These are phyloP conservation scores for Quercus wislizeni DNA, from an alignment of 306 rosid genomes.

Conservation along the genomic window DNA sequence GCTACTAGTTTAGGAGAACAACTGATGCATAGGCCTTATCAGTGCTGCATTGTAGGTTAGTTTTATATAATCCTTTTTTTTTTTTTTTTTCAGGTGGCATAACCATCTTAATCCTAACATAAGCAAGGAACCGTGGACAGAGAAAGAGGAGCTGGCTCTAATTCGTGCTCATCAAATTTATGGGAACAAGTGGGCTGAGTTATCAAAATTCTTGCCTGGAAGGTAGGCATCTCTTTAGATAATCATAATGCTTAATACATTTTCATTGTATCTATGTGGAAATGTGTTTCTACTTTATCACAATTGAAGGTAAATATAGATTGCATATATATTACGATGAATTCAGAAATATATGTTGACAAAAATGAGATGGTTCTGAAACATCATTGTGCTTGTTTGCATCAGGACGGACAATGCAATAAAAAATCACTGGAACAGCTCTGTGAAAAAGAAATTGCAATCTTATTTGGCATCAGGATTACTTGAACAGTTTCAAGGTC, in stretches of 20 bases:
- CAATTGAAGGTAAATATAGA: not conserved
- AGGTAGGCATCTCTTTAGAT: conserved; percentile 41
- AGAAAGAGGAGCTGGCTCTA: conserved; percentile 90
- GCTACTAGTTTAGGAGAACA: not conserved
- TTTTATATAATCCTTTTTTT: not conserved
- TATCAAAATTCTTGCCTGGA: conserved; percentile 89
- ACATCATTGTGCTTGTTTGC: conserved; percentile 30
- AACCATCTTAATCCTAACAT: conserved; percentile 96
- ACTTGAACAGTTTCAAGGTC: conserved; percentile 57
- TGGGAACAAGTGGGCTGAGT: conserved; percentile 99
- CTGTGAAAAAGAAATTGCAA: conserved; percentile 93
- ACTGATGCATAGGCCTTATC: no score
- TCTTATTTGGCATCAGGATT: conserved; percentile 92
- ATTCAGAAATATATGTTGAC: not conserved
- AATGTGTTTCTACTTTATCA: not conserved
- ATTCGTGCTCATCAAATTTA: conserved; percentile 86
- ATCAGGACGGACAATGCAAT: conserved; percentile 99
- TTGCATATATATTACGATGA: not conserved
- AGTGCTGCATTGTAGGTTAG: not conserved
- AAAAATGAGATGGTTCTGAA: not conserved
- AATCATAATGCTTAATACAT: not conserved
- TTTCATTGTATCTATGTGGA: not conserved
- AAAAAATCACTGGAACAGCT: conserved; percentile 99
- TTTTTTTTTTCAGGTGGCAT: conserved; percentile 70
- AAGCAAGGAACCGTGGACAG: conserved; percentile 98